Base-by-base conservation (phyloP, 2,329 filamentous ascomycete genomes). In the Penicillium corylophilum region DNA sequence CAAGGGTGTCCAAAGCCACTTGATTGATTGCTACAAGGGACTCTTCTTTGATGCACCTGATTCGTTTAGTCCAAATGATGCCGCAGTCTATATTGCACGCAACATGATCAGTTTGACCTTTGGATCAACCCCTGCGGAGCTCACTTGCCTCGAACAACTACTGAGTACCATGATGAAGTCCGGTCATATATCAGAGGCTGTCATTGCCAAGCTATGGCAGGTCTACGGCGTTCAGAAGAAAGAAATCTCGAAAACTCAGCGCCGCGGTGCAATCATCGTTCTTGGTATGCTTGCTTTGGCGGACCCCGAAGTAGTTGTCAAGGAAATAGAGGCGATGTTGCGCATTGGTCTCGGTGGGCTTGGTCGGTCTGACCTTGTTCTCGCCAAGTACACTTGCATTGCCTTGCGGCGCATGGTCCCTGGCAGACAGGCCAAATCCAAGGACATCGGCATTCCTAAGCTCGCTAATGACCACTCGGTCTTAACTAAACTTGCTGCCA, bases 21-120 rank as follows among this genome's bases (percentile, higher is more conserved):
- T 99, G 26, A 96, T 99, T 60, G 94, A 99, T 62, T 96, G 90
- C 71, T 99, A 99, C 77, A 94, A 89, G 68, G 86, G 90, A 18
- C 82, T 99, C 1, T 99, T 97, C 74, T 99, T 99, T 64, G 90
- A 96, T 66, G 92, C 95, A 0, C 94, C 94, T 0, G 90, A 91
- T 54, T 86, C 86, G 4, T 96, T 96, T 74, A 90, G 82, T 52
- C 78, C 85, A 26, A 96, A 96, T 61, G 92, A 96, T 66, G 86
- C 92, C 2, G 92, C 94, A 43, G 96, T 95, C 70, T 99, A 95
- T 68, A 88, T 99, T 65, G 93, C 93, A 23, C 85, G 92, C 56
- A 99, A 97, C 73, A 99, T 99, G 93, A 97, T 97, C 72, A 96
- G 92, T 79, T 76, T 99, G 65, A 99, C 94, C 0, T 97, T 96